Base-by-base conservation (phyloP, 495 filamentous ascomycete genomes). In the Hypomontagnella monticulosa region DNA sequence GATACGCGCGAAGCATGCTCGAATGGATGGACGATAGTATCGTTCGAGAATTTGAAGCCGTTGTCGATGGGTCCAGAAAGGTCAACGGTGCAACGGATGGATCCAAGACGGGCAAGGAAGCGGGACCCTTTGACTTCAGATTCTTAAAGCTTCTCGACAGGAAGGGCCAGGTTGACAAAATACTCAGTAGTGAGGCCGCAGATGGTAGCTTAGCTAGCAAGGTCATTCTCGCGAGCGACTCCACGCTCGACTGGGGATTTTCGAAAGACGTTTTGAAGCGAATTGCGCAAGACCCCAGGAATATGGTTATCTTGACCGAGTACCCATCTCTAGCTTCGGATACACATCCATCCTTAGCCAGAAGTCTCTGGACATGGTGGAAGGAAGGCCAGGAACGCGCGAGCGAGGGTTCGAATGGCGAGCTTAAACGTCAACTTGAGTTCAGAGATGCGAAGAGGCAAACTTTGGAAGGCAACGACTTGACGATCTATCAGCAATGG, bases 1-100 rank as follows among this genome's bases (percentile, higher is more conserved):
- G 89, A 56, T 88, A 96, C 54, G 91, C 93, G 12, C 84, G 93
- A 62, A 97, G 94, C 73, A 97, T 98, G 93, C 78, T 98, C 53
- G 95, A 99, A 74, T 99, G 95, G 95, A 98, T 97, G 93, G 93
- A 97, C 70, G 93, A 97, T 67, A 89, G 84, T 47, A 93, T 99
- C 48, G 86, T 96, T 51, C 85, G 89, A 46, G 93, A 97, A 63
- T 96, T 97, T 57, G 96, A 99, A 75, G 88, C 89, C 1, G 87
- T 89, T 1, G 89, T 83, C 1, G 82, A 83, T 46, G 77, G 73
- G 1, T 66, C 75, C 4, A 79, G 80, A 58, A 79, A 79, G 40
- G 73, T 77, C 10, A 80, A 83, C 44, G 77, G 77, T 15, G 72
- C 80, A 1, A 71, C 74, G 4, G 75, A 80, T 42, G 70, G 61